Conservation (phyloP, 164 flowering plant species). For the Stephania yunnanensis region DNA sequence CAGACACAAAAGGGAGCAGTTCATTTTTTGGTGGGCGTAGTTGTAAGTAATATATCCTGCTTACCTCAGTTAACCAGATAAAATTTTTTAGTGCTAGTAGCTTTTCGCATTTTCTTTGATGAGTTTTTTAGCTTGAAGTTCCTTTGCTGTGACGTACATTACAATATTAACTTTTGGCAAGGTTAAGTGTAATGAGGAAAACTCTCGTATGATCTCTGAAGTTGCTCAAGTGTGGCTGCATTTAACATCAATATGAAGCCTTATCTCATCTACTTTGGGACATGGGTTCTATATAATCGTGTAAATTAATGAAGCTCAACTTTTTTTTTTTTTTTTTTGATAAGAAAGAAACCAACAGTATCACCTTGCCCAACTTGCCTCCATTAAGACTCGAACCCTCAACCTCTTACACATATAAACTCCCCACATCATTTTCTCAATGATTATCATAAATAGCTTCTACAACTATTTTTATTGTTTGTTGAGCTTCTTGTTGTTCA, state of each 20-base stretch:
- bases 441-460: too few relatives aligned
- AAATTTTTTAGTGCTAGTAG: background rate
- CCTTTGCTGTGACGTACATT: background rate
- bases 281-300: background rate
- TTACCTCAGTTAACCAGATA: background rate
- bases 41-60: constrained; percentile 47
- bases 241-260: background rate
- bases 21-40: constrained; percentile 48
- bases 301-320: background rate
- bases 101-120: background rate
- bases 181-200: background rate
- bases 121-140: background rate
- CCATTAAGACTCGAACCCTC: too few relatives aligned
- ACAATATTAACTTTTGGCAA: background rate
- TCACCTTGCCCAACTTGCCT: too few relatives aligned
- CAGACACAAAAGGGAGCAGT: constrained; percentile 36
- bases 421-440: too few relatives aligned
- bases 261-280: background rate
- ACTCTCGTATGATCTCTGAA: too few relatives aligned
- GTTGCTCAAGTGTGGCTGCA: too few relatives aligned
- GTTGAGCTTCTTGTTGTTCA: too few relatives aligned
- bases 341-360: too few relatives aligned
- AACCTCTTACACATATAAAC: too few relatives aligned
- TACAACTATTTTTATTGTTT: too few relatives aligned
- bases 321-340: too few relatives aligned